These are phyloP conservation scores for Calonectria montana DNA, from an alignment of 2,329 filamentous ascomycete species.

Conservation along the genomic window DNA sequence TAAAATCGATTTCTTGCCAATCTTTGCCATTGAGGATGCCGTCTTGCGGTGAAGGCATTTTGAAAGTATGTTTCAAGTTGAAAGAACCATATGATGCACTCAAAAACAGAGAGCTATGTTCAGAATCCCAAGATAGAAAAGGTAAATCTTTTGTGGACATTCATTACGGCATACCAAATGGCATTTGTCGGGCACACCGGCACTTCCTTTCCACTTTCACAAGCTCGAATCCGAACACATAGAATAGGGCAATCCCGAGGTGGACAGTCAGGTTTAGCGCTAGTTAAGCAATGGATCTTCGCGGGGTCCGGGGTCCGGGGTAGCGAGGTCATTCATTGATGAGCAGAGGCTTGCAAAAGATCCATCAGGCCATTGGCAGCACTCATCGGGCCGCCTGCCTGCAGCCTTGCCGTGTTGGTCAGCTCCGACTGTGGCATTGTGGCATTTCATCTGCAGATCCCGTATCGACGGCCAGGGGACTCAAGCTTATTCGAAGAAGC, in stretches of 20 bases:
- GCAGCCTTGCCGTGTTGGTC: neutral
- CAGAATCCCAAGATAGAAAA: neutral
- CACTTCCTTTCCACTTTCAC: neutral
- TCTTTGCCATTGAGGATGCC: conserved; percentile 49
- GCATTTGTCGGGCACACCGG: neutral
- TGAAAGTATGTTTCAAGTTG: conserved; percentile 3
- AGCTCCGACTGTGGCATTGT: neutral
- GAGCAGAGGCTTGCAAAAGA: conserved; percentile 12
- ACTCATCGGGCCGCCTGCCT: neutral
- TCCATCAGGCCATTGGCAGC: neutral
- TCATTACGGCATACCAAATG: neutral
- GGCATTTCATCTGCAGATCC: neutral
- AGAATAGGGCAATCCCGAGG: conserved; percentile 14
- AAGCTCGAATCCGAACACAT: conserved; percentile 4
- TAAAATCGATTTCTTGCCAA: conserved; percentile 45
- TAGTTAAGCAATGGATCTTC: neutral
- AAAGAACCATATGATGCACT: neutral
- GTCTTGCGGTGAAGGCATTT: conserved; percentile 46
- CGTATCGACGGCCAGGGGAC: neutral
- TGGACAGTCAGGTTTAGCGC: neutral
- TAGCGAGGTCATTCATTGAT: neutral
- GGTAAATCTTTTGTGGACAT: neutral
- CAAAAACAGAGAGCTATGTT: neutral
- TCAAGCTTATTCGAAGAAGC: neutral
- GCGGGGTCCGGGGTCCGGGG: conserved; percentile 17